Conservation (phyloP, 164 flowering plant species). For the Echeveria elegans region DNA sequence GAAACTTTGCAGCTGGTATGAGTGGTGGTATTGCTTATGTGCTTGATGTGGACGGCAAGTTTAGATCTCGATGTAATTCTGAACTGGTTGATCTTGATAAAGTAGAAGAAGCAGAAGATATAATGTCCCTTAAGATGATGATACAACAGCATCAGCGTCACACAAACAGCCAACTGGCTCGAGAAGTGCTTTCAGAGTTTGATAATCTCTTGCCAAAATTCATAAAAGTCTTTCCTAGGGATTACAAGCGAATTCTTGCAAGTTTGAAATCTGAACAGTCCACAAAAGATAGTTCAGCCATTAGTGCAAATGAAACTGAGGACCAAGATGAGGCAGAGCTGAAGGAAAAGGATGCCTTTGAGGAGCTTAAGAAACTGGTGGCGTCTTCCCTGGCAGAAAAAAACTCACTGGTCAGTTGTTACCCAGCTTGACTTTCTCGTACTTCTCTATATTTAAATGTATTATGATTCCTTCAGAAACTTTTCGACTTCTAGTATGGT, state of each 20-base stretch:
- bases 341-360: slow-evolving; percentile 77
- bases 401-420: slow-evolving; percentile 28
- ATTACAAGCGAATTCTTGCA: slow-evolving; percentile 78
- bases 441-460: too few species aligned
- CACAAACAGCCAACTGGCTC: slow-evolving; percentile 74
- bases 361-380: slow-evolving; percentile 89
- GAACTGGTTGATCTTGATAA: slow-evolving; percentile 97
- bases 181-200: slow-evolving; percentile 72
- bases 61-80: slow-evolving; percentile 62
- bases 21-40: slow-evolving; percentile 98
- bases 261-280: slow-evolving; percentile 41
- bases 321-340: slow-evolving; percentile 44
- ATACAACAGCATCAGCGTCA: slow-evolving; percentile 95
- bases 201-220: slow-evolving; percentile 74
- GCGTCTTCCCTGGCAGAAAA: slow-evolving; percentile 38
- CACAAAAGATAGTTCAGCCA: slow-evolving; percentile 1
- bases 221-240: slow-evolving; percentile 90
- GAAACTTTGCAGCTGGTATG: slow-evolving; percentile 99
- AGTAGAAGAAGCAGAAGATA: slow-evolving; percentile 90
- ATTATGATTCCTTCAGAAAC: background rate
- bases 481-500: too few species aligned
- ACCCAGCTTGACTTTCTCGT: background rate
- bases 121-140: slow-evolving; percentile 76
- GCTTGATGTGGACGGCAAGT: slow-evolving; percentile 69
- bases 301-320: slow-evolving; percentile 25